phyloP scores from a whole-genome alignment of 2,329 filamentous ascomycete genomes.

The Nemania serpens region DNA sequence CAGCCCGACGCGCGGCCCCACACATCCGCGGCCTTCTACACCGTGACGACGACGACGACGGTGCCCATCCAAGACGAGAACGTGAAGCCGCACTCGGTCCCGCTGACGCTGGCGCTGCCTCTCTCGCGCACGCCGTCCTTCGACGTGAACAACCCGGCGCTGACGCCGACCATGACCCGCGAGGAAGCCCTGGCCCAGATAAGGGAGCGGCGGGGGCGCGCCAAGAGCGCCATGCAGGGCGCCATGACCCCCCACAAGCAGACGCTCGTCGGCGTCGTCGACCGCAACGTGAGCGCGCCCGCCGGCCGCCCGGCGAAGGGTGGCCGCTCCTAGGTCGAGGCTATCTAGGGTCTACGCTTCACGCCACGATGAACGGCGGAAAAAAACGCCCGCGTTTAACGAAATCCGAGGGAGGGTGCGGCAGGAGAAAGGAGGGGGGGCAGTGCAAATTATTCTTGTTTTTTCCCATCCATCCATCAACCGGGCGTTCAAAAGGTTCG shows the following conservation, averaged over 20 bases:
- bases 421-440: too few relatives aligned
- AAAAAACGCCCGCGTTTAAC: too few relatives aligned
- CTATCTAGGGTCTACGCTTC: conserved; percentile 11
- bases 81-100: conserved; percentile 36
- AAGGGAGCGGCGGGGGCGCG: conserved; percentile 71
- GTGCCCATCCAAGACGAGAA: conserved; percentile 57
- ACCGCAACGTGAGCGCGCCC: conserved; percentile 55
- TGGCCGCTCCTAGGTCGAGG: conserved; percentile 32
- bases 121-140: conserved; percentile 53
- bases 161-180: conserved; percentile 69
- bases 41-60: conserved; percentile 55
- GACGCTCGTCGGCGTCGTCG: conserved; percentile 55
- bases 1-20: conserved; percentile 45
- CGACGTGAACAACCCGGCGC: conserved; percentile 60
- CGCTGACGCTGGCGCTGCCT: conserved; percentile 40
- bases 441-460: too few relatives aligned
- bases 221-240: conserved; percentile 69
- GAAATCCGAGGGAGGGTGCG: too few relatives aligned
- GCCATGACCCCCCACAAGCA: conserved; percentile 65
- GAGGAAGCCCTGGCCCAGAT: conserved; percentile 79
- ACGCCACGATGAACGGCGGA: conserved; percentile 8
- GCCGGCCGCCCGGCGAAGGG: conserved; percentile 38
- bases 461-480: too few relatives aligned
- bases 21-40: conserved; percentile 53
- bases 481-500: too few relatives aligned